Conservation (phyloP, 1,139 yeast genomes). For the Sugiyamaella xylanicola region DNA sequence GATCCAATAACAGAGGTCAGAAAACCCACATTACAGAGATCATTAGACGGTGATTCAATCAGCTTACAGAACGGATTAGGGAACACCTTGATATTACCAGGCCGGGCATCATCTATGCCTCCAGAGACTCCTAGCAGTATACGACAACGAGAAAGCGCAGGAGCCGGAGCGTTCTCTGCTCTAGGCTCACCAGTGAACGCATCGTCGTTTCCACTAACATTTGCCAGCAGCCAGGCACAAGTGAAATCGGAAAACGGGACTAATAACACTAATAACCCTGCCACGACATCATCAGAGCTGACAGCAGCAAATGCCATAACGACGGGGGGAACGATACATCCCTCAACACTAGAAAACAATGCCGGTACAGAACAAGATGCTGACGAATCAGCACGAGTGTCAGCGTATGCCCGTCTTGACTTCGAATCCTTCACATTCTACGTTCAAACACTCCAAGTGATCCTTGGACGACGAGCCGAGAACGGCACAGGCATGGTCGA, state of each 20-base stretch:
- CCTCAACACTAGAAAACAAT: conserved; percentile 15
- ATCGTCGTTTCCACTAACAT: conserved; percentile 28
- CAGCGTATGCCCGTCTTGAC: conserved; percentile 93
- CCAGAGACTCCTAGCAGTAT: conserved; percentile 24
- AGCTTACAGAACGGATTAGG: conserved; percentile 12
- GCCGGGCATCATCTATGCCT: conserved; percentile 24
- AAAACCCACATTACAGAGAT: conserved; percentile 21
- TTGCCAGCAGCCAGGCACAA: conserved; percentile 24
- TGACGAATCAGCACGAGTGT: conserved; percentile 55
- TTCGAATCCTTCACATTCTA: conserved; percentile 91
- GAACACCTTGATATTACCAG: conserved; percentile 15
- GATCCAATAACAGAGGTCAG: conserved; percentile 23
- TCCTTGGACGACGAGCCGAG: conserved; percentile 85
- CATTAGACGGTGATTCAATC: background rate
- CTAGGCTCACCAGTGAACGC: conserved; percentile 11
- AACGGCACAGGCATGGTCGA: conserved; percentile 71
- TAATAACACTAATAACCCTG: background rate
- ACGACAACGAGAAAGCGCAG: background rate
- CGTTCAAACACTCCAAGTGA: conserved; percentile 92
- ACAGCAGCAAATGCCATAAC: conserved; percentile 22
- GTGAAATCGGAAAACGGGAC: conserved; percentile 5
- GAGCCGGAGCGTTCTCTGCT: conserved; percentile 2
- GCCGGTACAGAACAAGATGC: conserved; percentile 28
- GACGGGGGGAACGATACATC: conserved; percentile 11
- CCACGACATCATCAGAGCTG: conserved; percentile 8